Evolutionary conservation across 2,329 filamentous ascomycete genomes (phyloP), one percentile per base, ranked within the genome.

Genomic region (Pyrenophora graminea): DNA sequence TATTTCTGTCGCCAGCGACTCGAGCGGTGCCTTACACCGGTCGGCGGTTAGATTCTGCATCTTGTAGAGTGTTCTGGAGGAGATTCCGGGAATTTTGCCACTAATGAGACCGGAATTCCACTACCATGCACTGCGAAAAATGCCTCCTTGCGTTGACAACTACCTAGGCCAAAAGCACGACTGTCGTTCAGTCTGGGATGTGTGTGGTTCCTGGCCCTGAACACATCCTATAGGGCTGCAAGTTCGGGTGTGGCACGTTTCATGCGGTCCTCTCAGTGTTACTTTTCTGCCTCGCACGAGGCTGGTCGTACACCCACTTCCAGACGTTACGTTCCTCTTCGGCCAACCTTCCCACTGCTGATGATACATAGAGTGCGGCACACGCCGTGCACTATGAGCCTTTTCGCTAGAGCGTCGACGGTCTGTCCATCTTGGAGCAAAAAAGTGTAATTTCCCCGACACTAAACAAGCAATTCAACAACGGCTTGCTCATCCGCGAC

Each of bases 231-330:
- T 31, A 44, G 42, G 39, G 38, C 21, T 46, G 47, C 40, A n/a
- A 39, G 34, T 34, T 54, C 36, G 40, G 41, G 38, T 45, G 49
- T 48, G 44, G 56, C 47, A 57, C 53, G 33, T 50, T 46, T 36
- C 45, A 49, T 38, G 21, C 21, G 21, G 17, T 30, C 33, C 31
- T 41, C 36, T 41, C 36, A 40, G 25, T 37, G 33, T 49, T 38
- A 39, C 39, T 49, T 46, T 52, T 44, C 30, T 18, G 45, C 39
- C 36, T 41, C 18, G 17, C 45, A 47, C 48, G 36, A 54, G 34
- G 33, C 7, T 21, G 32, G 51, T 46, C 25, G 21, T 13, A 21
- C 21, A 33, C 41, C 47, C 23, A 23, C n/a, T 33, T 34, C 30
- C n/a, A 51, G 33, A 38, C 37, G 33, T 42, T 38, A 8, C 47